phyloP scores from a whole-genome alignment of 306 rosid genomes.

The Gleditsia sinensis region DNA sequence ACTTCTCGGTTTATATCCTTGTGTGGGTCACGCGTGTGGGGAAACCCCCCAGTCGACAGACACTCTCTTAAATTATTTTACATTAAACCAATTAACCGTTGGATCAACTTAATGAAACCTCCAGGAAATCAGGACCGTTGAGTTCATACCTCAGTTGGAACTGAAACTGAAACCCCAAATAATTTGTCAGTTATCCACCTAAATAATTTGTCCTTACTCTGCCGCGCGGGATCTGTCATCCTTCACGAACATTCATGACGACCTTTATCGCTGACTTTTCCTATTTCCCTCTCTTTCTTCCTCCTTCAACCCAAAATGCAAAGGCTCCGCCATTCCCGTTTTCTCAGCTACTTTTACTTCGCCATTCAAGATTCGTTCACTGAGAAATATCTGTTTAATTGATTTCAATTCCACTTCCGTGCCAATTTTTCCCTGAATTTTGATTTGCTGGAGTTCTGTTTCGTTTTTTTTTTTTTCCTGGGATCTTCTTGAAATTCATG shows the following conservation, averaged over 20 bases:
- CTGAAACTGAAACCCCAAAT: background rate
- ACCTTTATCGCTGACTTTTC: background rate
- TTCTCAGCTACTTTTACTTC: background rate
- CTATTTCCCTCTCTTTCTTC: background rate
- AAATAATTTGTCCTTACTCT: background rate
- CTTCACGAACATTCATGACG: background rate
- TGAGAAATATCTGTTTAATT: background rate
- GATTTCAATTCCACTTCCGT: background rate
- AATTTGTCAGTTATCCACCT: background rate
- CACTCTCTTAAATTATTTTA: too few species aligned
- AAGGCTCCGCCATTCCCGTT: background rate
- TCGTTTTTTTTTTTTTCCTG: background rate
- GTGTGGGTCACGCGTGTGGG: too few species aligned
- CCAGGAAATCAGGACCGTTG: background rate
- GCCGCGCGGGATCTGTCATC: background rate
- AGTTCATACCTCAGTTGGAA: background rate
- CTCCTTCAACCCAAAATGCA: background rate
- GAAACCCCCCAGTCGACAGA: too few species aligned
- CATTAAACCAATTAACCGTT: too few species aligned
- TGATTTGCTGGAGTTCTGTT: slow-evolving; percentile 9
- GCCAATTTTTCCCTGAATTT: background rate
- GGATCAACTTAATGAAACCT: too few species aligned
- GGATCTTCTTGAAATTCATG: background rate
- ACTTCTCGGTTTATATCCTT: too few species aligned
- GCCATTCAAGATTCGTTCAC: slow-evolving; percentile 2